These are phyloP conservation scores for Blastomyces emzantsi DNA, from an alignment of 2,329 filamentous ascomycete species.

Conservation along the genomic window DNA sequence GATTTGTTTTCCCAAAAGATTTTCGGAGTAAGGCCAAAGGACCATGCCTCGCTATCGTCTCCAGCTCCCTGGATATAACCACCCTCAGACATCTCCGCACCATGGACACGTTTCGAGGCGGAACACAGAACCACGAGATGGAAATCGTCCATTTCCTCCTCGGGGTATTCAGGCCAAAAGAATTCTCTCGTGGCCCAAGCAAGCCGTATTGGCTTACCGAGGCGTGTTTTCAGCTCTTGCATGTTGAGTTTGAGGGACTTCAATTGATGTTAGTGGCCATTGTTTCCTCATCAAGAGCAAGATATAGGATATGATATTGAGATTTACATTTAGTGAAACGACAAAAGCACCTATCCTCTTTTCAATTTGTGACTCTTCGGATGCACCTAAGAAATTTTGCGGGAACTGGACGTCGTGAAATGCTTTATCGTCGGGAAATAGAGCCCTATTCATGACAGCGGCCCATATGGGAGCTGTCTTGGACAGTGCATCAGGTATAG, in stretches of 20 bases:
- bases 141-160: constrained; percentile 43
- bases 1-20: constrained; percentile 69
- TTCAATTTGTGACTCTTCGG: constrained; percentile 72
- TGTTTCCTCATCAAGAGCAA: not conserved
- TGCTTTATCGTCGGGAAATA: constrained; percentile 54
- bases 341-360: constrained; percentile 50
- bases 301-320: not conserved
- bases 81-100: constrained; percentile 58
- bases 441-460: constrained; percentile 66
- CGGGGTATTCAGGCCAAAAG: constrained; percentile 39
- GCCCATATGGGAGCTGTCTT: constrained; percentile 96
- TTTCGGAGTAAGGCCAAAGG: constrained; percentile 63
- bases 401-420: constrained; percentile 58
- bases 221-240: constrained; percentile 42
- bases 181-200: constrained; percentile 71
- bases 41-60: constrained; percentile 94
- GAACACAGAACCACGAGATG: constrained; percentile 77
- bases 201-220: constrained; percentile 65
- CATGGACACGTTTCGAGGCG: constrained; percentile 62
- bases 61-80: constrained; percentile 91
- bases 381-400: constrained; percentile 60
- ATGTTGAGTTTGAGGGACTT: constrained; percentile 54
- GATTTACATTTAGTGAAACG: constrained; percentile 37
- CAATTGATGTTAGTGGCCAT: constrained; percentile 28
- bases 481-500: constrained; percentile 87